Conservation (phyloP, 331 rosid species). For the Acacia pycnantha region DNA sequence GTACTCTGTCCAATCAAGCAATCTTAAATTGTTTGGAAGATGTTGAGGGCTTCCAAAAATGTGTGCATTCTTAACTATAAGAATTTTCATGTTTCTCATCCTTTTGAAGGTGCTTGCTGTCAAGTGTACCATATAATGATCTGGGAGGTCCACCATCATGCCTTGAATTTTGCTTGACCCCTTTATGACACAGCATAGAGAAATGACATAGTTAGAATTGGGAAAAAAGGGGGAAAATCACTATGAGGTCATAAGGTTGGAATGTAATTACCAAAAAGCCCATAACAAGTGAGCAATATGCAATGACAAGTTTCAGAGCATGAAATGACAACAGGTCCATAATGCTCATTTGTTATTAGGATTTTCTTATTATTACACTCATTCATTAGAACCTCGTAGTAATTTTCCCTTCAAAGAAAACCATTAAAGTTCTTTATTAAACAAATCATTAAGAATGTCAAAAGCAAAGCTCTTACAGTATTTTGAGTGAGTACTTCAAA, state of each 20-base stretch:
- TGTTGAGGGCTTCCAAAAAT: conserved; percentile 33
- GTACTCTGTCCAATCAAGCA: conserved; percentile 45
- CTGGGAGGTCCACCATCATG: conserved; percentile 40
- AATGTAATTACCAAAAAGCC: no score
- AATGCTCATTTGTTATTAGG: no score
- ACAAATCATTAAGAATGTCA: neutral
- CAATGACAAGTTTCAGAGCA: no score
- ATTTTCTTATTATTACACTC: no score
- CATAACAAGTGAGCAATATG: no score
- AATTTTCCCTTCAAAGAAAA: neutral
- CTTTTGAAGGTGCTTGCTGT: conserved; percentile 25
- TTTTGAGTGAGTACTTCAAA: conserved; percentile 33
- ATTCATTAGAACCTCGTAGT: no score
- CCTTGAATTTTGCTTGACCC: conserved; percentile 38
- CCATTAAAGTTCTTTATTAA: neutral
- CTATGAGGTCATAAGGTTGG: no score
- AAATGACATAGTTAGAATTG: neutral
- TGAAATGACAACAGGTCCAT: no score
- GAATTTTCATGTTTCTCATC: conserved; percentile 36
- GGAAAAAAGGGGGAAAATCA: neutral
- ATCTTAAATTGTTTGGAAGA: conserved; percentile 46
- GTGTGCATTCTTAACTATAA: conserved; percentile 22
- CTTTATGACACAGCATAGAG: neutral
- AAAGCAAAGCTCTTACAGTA: conserved; percentile 20
- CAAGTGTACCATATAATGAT: conserved; percentile 35